Evolutionary conservation across 768 basidiomycete species (phyloP).

Genomic region (Pholiota molesta): DNA sequence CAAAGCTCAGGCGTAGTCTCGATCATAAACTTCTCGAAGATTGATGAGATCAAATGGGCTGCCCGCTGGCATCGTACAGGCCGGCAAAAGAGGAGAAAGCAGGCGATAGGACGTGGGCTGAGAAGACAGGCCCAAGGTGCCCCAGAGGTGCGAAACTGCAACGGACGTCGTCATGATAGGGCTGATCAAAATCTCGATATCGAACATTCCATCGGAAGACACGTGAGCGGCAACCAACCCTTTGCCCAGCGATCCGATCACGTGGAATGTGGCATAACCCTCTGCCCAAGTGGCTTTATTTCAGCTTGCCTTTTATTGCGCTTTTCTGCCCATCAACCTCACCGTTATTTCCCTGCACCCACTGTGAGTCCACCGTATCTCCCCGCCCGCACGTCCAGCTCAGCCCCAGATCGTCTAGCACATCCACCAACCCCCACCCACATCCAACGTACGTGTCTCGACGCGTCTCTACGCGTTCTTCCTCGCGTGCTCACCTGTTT

Average conservation of each 20-base stretch:
- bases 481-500: slow-evolving; percentile 38
- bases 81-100: too few relatives aligned
- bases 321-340: slow-evolving; percentile 49
- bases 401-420: slow-evolving; percentile 18
- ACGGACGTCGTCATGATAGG: slow-evolving; percentile 27
- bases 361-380: slow-evolving; percentile 42
- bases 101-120: not conserved
- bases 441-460: slow-evolving; percentile 45
- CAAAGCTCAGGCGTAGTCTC: not conserved
- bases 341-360: slow-evolving; percentile 41
- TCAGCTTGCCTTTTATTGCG: slow-evolving; percentile 55
- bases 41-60: slow-evolving; percentile 2
- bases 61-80: too few relatives aligned
- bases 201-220: slow-evolving; percentile 27
- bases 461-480: slow-evolving; percentile 36
- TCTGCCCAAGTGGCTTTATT: slow-evolving; percentile 74
- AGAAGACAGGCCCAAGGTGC: not conserved
- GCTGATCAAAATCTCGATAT: slow-evolving; percentile 9
- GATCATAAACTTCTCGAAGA: not conserved
- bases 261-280: slow-evolving; percentile 51
- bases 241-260: slow-evolving; percentile 46
- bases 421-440: slow-evolving; percentile 13
- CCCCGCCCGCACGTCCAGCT: slow-evolving; percentile 37
- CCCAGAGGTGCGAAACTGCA: slow-evolving; percentile 8
- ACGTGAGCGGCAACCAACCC: slow-evolving; percentile 38